phyloP scores from a whole-genome alignment of 768 basidiomycete genomes.

The Tricholoma hemisulphureum region DNA sequence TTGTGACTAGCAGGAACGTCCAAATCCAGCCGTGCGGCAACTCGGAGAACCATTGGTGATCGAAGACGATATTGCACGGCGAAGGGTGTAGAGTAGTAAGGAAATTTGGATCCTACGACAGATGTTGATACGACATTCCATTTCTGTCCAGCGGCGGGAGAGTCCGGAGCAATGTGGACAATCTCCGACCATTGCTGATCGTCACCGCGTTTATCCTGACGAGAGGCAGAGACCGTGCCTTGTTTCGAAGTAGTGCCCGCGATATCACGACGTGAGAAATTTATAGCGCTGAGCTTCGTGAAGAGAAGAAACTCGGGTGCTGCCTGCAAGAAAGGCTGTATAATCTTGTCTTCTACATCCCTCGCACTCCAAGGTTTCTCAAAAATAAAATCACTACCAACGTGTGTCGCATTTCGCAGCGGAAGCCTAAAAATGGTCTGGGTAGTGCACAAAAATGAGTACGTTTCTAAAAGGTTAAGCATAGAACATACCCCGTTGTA shows the following conservation, averaged over 20 bases:
- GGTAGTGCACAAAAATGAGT: not conserved
- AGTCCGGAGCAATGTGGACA: not conserved
- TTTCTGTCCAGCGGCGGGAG: not conserved
- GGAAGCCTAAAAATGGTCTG: constrained; percentile 50
- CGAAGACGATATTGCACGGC: constrained; percentile 25
- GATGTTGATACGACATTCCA: constrained; percentile 11
- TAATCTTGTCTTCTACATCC: constrained; percentile 23
- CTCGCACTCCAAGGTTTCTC: constrained; percentile 20
- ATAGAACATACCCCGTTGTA: constrained; percentile 38
- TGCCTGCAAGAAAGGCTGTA: constrained; percentile 28
- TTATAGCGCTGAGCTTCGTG: constrained; percentile 33
- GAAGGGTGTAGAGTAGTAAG: not conserved
- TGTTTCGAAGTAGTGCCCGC: not conserved
- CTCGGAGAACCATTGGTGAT: constrained; percentile 29
- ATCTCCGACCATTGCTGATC: not conserved
- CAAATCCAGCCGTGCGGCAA: constrained; percentile 27
- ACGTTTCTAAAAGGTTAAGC: not conserved
- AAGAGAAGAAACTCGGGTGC: constrained; percentile 43
- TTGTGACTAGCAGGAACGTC: constrained; percentile 14
- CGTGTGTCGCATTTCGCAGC: constrained; percentile 33
- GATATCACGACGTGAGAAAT: constrained; percentile 21
- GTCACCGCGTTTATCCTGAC: not conserved
- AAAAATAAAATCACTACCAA: constrained; percentile 21
- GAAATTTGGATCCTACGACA: not conserved
- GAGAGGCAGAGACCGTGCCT: not conserved